Evolutionary conservation across 1,139 yeast species (phyloP), one percentile per base, ranked within the genome.

Genomic region (Pichia cactophila): DNA sequence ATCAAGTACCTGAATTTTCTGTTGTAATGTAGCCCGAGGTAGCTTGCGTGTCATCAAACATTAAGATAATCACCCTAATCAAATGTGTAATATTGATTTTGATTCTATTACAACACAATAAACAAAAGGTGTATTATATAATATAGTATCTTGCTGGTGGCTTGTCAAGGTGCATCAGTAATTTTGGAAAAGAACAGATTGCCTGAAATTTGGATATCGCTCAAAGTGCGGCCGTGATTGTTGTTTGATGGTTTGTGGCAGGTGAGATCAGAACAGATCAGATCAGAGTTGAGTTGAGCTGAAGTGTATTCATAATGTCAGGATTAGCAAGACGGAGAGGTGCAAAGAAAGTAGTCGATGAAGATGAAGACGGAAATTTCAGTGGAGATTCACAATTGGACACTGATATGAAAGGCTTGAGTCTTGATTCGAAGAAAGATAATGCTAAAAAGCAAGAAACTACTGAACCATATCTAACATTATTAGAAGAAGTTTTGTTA

Each of bases 401-500:
- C 54, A 42, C 43, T 10, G 33, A 41, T 3, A 37, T 44, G 36
- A 40, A 43, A 20, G 45, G 41, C 6, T 48, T 46, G 33, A 52
- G 45, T 26, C 45, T 51, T 4, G 50, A 53, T 23, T 50, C 44
- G 17, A 37, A 45, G 10, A 28, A 47, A 9, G 33, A 44, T 3
- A 28, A 45, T 8, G 44, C 5, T 43, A 20, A 52, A 12, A 40
- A n/a, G 10, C 16, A 26, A 11, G 42, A 40, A n/a, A 28, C 74
- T 2, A 60, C 59, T 41, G 71, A 70, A 23, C 97, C 98, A 1
- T 72, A 80, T 46, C 74, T 92, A 59, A 94, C 98, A 1, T 70
- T 92, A 58, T 89, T 92, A 97, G 99, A 92, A 68, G 98, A 92
- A 67, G 96, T 92, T 10, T 71, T 92, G 54, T 74, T 92, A 56